Base-by-base conservation (phyloP, 495 filamentous ascomycete genomes). In the Xylaria telfairii region DNA sequence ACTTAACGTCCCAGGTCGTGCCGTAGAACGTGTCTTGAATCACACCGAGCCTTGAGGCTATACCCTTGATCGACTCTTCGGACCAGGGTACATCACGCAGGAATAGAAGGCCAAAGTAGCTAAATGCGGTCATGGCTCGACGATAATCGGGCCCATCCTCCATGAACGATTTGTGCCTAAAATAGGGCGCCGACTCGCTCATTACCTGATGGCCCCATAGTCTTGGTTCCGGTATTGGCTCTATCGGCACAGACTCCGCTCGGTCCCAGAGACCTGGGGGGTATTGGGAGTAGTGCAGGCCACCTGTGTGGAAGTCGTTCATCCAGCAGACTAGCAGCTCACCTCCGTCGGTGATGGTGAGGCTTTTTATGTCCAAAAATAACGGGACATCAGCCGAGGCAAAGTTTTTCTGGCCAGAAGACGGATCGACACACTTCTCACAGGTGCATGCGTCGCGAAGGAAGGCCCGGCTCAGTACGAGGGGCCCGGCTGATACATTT, bases 21-120 rank as follows among this genome's bases (percentile, higher is more conserved):
- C 95, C 95, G 81, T 97, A 97, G 77, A 98, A 96, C 19, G 93
- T 92, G 72, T 92, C 88, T 65, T 92, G 90, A 13, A 97, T 74
- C 0, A 86, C 85, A 0, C 94, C 94, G 67, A 97, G 92, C 39
- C 90, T 85, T 9, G 81, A 82, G 3, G 89, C 92, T 54, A 98
- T 88, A 47, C 82, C 80, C 68, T 88, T 85, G 9, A 97, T 91
- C 53, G 89, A 83, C 32, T 86, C 81, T 34, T 90, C 90, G 9
- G 87, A 81, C 12, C 83, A 77, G 0, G 94, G 93, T 30, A 96
- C 90, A 51, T 87, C 84, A 51, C 86, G 87, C 5, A 98, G 74
- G 77, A 96, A 92, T 26, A 97, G 74, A 0, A 98, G 75, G 0
- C 95, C 95, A 69, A 61, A 85, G 74, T 30, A 94, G 84, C 28